A percentile compares a stretch with the other conserved stretches of the same genome.
These are phyloP conservation scores for Gossypium bickii DNA, from an alignment of 345 rosid genomes.

Conservation along the genomic window DNA sequence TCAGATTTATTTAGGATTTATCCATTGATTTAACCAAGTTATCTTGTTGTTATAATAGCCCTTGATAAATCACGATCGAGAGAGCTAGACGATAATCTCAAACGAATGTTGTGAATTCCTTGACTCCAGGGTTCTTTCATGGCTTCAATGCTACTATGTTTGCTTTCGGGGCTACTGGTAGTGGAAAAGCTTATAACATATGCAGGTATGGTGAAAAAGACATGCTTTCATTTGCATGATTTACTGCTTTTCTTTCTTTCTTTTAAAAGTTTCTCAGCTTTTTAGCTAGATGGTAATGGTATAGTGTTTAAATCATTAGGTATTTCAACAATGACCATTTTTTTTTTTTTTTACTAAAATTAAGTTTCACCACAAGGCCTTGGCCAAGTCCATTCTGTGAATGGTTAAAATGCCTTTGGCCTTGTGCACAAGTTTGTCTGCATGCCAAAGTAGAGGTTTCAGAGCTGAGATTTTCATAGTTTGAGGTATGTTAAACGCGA, in stretches of 20 bases:
- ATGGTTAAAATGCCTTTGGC: neutral
- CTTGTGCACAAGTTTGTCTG: neutral
- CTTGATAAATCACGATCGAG: no score
- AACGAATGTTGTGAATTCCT: slow-evolving; percentile 21
- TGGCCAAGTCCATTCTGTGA: neutral
- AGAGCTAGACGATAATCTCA: no score
- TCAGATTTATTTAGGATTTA: no score
- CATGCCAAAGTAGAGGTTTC: no score
- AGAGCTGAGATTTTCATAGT: no score
- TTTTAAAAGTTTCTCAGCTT: neutral
- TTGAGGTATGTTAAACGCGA: no score
- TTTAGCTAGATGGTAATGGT: neutral
- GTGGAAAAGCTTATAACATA: slow-evolving; percentile 45
- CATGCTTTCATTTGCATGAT: neutral
- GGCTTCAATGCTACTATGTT: slow-evolving; percentile 78
- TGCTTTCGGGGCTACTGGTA: slow-evolving; percentile 56
- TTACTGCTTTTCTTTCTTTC: neutral
- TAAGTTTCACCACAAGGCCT: neutral
- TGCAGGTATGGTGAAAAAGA: slow-evolving; percentile 49
- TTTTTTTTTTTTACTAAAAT: neutral
- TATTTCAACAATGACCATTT: neutral
- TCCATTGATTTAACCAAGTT: no score
- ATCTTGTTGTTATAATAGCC: no score
- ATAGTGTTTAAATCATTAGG: neutral
- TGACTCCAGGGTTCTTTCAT: slow-evolving; percentile 54